Conservation (phyloP, 2,329 filamentous ascomycete genomes). For the Trichoderma semiorbis region DNA sequence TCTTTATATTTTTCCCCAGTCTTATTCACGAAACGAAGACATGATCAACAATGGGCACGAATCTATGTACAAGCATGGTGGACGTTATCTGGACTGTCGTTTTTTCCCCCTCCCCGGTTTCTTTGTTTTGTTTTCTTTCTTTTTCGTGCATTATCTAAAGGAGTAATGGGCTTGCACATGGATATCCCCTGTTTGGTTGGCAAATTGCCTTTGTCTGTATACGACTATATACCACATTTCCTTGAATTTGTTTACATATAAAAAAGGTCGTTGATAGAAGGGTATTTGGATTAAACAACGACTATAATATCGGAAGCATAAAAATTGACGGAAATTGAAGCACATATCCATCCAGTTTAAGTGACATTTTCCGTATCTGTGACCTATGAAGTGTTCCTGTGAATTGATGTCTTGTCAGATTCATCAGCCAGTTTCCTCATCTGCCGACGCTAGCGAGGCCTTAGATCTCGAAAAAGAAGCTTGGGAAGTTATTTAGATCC, state of each 20-base stretch:
- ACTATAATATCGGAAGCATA: background rate
- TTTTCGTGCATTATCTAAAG: background rate
- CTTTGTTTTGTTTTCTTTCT: background rate
- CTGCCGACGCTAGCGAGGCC: background rate
- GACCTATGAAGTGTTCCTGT: background rate
- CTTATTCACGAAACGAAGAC: constrained; percentile 1
- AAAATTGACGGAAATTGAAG: background rate
- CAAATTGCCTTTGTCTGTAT: background rate
- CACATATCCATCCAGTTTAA: background rate
- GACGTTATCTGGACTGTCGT: constrained; percentile 5
- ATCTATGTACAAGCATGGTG: constrained; percentile 16
- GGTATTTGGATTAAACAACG: background rate
- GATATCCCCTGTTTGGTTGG: constrained; percentile 1
- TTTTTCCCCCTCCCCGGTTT: background rate
- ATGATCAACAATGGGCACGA: constrained; percentile 15
- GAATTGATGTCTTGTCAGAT: background rate
- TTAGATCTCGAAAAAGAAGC: background rate
- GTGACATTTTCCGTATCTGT: background rate
- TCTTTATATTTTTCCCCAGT: background rate
- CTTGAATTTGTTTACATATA: background rate
- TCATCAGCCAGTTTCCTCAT: background rate
- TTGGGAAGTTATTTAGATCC: background rate
- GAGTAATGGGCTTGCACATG: background rate
- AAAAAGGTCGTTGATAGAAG: background rate
- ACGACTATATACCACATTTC: constrained; percentile 6